phyloP scores from a whole-genome alignment of 305 asterid species.

The Coffea humblotiana region DNA sequence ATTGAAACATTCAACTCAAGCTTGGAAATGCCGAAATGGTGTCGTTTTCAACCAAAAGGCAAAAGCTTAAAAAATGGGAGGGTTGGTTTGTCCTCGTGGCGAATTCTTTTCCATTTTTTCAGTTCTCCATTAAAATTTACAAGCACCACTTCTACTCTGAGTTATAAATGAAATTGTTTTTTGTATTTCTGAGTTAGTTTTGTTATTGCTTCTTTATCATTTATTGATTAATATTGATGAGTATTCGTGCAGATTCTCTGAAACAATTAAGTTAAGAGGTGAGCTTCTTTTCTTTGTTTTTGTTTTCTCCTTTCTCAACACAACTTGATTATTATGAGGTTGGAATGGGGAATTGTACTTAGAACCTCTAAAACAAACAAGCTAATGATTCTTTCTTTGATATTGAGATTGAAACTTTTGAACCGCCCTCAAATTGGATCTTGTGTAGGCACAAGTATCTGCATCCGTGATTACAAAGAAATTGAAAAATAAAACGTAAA shows the following conservation, averaged over 20 bases:
- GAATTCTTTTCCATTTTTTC: background rate
- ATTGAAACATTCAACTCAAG: background rate
- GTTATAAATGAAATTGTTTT: background rate
- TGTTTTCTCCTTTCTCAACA: too few relatives aligned
- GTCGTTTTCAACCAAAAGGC: conserved; percentile 62
- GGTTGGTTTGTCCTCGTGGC: background rate
- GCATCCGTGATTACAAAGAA: background rate
- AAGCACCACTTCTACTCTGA: background rate
- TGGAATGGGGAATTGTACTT: too few relatives aligned
- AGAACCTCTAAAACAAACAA: background rate
- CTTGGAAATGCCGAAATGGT: conserved; percentile 14
- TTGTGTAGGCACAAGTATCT: background rate
- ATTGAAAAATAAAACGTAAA: background rate
- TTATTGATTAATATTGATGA: too few relatives aligned
- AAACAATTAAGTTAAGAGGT: too few relatives aligned
- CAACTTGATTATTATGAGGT: too few relatives aligned
- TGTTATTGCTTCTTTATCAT: background rate
- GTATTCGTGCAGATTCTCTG: too few relatives aligned
- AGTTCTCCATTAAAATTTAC: background rate
- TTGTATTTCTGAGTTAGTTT: background rate
- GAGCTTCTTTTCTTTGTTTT: too few relatives aligned
- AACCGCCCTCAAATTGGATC: background rate
- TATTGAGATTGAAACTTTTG: background rate
- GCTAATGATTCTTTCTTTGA: background rate
- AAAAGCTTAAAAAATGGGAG: conserved; percentile 33